A percentile compares a stretch with the other conserved stretches of the same genome.
Evolutionary conservation across 2,329 filamentous ascomycete species (phyloP).

Genomic region (Ceratocystis albifundus): DNA sequence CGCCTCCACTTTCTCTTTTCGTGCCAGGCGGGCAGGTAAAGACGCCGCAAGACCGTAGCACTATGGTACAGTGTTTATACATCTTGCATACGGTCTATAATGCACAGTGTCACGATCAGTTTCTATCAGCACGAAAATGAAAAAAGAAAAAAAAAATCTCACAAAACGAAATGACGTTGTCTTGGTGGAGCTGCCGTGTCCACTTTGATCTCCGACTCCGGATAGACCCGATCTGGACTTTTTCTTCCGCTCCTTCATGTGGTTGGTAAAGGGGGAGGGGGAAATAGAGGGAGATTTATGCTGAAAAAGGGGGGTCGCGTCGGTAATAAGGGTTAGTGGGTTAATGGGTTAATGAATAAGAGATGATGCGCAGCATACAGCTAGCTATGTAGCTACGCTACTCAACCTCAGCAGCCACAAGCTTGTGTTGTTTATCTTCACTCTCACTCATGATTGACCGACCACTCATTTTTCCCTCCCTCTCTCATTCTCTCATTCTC

Average conservation of each 20-base stretch:
- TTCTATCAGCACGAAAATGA: neutral
- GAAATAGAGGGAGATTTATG: neutral
- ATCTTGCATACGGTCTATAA: neutral
- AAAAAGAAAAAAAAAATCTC: neutral
- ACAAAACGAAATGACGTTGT: slow-evolving; percentile 11
- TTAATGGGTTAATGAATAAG: neutral
- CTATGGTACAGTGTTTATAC: neutral
- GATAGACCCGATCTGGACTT: slow-evolving; percentile 10
- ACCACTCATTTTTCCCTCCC: neutral
- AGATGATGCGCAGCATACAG: neutral
- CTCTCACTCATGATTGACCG: neutral
- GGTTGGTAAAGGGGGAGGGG: neutral
- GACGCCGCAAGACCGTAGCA: neutral
- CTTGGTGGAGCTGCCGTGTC: slow-evolving; percentile 9
- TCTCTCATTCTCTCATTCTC: neutral
- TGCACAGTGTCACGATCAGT: slow-evolving; percentile 9
- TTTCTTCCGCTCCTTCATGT: neutral
- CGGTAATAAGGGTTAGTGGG: neutral
- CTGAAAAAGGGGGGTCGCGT: neutral
- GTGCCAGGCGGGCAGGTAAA: slow-evolving; percentile 1
- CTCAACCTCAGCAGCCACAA: neutral
- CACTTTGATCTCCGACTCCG: slow-evolving; percentile 19
- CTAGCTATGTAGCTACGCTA: too few species aligned
- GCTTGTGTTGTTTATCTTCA: neutral
- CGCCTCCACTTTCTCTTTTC: slow-evolving; percentile 3